Evolutionary conservation across 768 basidiomycete species (phyloP).

Genomic region (Trametes gibbosa): DNA sequence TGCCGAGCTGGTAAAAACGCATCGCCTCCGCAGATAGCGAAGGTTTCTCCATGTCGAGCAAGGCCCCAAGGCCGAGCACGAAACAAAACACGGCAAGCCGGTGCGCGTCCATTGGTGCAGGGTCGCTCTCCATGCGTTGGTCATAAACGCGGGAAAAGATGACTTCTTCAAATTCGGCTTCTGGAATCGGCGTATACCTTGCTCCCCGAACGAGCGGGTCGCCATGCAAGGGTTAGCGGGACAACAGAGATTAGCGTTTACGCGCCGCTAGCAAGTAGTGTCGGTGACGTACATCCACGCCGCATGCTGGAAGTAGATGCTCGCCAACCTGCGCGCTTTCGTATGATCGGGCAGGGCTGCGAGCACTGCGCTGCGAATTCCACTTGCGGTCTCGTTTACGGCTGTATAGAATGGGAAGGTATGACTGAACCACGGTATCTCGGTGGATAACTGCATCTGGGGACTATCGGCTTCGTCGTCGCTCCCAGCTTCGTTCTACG

Average conservation of each 20-base stretch:
- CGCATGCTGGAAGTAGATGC: slow-evolving; percentile 62
- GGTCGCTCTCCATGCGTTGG: slow-evolving; percentile 24
- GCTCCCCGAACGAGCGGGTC: not conserved
- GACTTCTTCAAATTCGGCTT: slow-evolving; percentile 51
- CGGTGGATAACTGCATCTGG: slow-evolving; percentile 44
- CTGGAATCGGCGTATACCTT: slow-evolving; percentile 68
- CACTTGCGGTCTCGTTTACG: slow-evolving; percentile 41
- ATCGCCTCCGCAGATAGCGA: slow-evolving; percentile 53
- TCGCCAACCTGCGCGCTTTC: slow-evolving; percentile 37
- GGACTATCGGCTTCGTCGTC: slow-evolving; percentile 48
- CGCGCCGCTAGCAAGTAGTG: not conserved
- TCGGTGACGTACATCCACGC: slow-evolving; percentile 60
- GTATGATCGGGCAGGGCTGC: slow-evolving; percentile 42
- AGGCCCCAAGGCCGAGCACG: slow-evolving; percentile 61
- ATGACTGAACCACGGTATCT: slow-evolving; percentile 58
- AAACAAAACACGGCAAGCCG: slow-evolving; percentile 58
- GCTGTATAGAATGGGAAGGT: slow-evolving; percentile 54
- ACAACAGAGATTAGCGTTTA: not conserved
- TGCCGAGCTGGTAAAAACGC: slow-evolving; percentile 57
- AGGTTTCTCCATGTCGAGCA: slow-evolving; percentile 57
- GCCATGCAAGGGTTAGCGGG: no score
- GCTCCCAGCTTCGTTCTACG: slow-evolving; percentile 57
- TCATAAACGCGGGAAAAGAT: slow-evolving; percentile 55
- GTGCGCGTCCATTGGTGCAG: slow-evolving; percentile 45
- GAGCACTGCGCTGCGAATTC: slow-evolving; percentile 44